Evolutionary conservation across 257 asterid species (phyloP), one percentile per base, ranked within the genome.

Genomic region (Leonotis leonurus): DNA sequence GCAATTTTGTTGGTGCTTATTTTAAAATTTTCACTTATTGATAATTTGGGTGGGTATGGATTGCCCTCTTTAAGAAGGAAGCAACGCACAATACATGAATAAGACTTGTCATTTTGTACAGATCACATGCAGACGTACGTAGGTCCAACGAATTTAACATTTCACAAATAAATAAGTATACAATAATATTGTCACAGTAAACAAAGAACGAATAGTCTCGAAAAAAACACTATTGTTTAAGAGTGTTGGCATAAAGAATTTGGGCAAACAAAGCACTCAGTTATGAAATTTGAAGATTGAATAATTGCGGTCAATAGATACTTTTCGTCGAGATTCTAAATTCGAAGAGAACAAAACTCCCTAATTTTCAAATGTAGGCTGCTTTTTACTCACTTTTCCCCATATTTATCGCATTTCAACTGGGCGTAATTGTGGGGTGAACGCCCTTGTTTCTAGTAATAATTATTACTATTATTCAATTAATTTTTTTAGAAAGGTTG

Each of bases 341-440:
- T 25, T 69, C 62, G n/a, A 22, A 39, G 55, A 49, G 65, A 71
- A 24, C 0, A 14, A 35, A 33, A 46, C 21, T 48, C 67, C 57
- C n/a, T n/a, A 5, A 27, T 59, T 45, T 4, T 54, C 32, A 30
- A 44, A 39, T 41, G 13, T 49, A 50, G 33, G 36, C n/a, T 37
- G 22, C 64, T 66, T 72, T 52, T 60, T 5, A 36, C 26, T 20
- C 60, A 17, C 77, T 60, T 72, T 72, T 44, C 44, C n/a, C 77
- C 65, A 66, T 36, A 64, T 66, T 66, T 66, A 69, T 46, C 66
- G 77, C 77, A 65, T 4, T 50, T 56, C 8, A 22, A 24, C 7
- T 50, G 56, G 53, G 53, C 14, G 7, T 21, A 18, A 49, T 14
- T n/a, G 37, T 25, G 57, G 57, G 20, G 0, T 12, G 13, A 25